Evolutionary conservation across 257 asterid species (phyloP), one percentile per base, ranked within the genome.

Genomic region (Paulownia fortunei): DNA sequence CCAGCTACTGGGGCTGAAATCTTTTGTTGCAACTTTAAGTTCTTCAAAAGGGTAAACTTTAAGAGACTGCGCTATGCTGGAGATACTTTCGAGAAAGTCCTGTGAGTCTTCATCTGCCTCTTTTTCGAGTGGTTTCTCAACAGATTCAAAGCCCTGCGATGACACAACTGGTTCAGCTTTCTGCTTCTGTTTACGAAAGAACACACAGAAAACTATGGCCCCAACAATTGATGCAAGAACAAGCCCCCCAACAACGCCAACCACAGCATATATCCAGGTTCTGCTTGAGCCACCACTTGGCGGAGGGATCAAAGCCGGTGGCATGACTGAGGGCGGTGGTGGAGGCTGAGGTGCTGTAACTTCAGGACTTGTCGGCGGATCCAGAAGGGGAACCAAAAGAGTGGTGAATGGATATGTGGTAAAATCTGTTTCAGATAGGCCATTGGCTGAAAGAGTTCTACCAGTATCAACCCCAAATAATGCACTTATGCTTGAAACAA

Each of bases 31-130:
- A 1, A 78, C 47, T 82, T 72, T 85, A 2, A 95, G 84, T 73
- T 93, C 94, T 52, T 85, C 75, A 8, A 90, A 92, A 1, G 87
- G 78, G 86, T 95, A 93, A 0, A 95, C 86, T 39, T 88, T 87
- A 0, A 93, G 83, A 15, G 97, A 93, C 42, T 90, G 90, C 3
- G 93, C 96, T 64, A 95, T 79, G 72, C 87, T 84, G 62, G 96
- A 88, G 51, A 95, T 61, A n/a, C 88, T 88, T 15, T 86, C 92
- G 34, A 87, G 89, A 78, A 88, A 86, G 37, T 74, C 85, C 46
- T 64, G 79, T 19, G 93, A 83, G 6, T 82, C 87, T 16, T 74
- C 89, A 21, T 79, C 87, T 56, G 30, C 60, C 52, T 81, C 84
- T 56, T 81, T 86, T 4, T 52, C 67, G 3, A 56, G 30, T 0